Evolutionary conservation across 1,139 yeast species (phyloP), one percentile per base, ranked within the genome.

Genomic region (Yamadazyma aaseri): DNA sequence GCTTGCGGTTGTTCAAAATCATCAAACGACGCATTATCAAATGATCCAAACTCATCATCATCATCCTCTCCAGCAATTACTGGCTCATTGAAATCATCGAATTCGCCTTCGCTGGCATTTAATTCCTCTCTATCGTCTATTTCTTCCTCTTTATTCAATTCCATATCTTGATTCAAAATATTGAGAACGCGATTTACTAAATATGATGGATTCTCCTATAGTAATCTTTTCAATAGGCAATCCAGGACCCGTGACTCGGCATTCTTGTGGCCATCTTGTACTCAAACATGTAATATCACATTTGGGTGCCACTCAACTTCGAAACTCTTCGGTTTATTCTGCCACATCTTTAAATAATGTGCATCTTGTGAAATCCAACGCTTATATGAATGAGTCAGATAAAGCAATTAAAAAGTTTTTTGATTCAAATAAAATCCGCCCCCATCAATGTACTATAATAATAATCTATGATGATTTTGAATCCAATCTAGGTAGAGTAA

Each of bases 381-480:
- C 52, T 1, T 67, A 62, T 37, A 69, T 69, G 73, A 69, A 69
- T 45, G 73, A 67, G 39, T 61, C 70, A 6, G 55, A 53, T 7
- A 56, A 49, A 31, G 59, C 64, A 20, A 45, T 69, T 23, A 49
- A 45, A 22, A 55, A 53, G 33, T 59, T 55, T 31, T 38, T 56
- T 7, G 44, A 45, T 8, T 40, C 39, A 5, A 54, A 55, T 28
- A 46, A 49, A 21, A 35, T 60, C 7, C 41, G 49, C n/a, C 34
- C 34, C 16, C 39, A 46, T 26, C 44, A 31, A 7, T 35, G 49
- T 0, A 31, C 42, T 5, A 38, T 66, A 2, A 30, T 67, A 8
- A 46, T 69, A 2, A 34, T 69, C 4, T 66, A 55, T 38, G 75
- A 69, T 44, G 74, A 69, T 41, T 69, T 69, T 44, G 74, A 69